A percentile compares a stretch with the other conserved stretches of the same genome.
phyloP scores from a whole-genome alignment of 1,284 basidiomycete genomes.

The Fistulina hepatica region DNA sequence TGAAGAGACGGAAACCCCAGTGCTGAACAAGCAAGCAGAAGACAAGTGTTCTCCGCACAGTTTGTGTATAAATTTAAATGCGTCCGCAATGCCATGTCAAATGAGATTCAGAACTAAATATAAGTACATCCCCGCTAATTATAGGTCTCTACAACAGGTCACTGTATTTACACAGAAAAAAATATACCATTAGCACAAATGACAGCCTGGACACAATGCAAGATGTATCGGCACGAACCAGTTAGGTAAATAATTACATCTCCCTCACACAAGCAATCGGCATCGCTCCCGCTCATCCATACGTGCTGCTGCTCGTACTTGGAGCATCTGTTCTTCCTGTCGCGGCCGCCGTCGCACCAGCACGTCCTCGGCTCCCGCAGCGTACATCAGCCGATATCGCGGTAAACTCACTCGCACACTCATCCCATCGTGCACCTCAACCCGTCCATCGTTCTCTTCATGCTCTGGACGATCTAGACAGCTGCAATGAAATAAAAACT shows the following conservation, averaged over 20 bases:
- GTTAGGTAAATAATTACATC: conserved; percentile 9
- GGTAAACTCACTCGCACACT: conserved; percentile 54
- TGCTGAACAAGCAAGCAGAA: too few relatives aligned
- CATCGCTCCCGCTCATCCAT: conserved; percentile 44
- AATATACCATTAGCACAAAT: too few relatives aligned
- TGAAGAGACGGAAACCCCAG: too few relatives aligned
- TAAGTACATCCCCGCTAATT: too few relatives aligned
- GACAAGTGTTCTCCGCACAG: too few relatives aligned
- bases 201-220: too few relatives aligned
- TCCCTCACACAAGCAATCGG: conserved; percentile 21
- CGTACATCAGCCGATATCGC: conserved; percentile 69
- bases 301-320: conserved; percentile 32
- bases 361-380: conserved; percentile 47
- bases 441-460: conserved; percentile 21
- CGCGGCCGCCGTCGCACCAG: conserved; percentile 28
- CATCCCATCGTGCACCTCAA: conserved; percentile 27
- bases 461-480: conserved; percentile 25
- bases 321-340: conserved; percentile 31
- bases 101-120: too few relatives aligned
- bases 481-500: too few relatives aligned
- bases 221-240: conserved; percentile 8
- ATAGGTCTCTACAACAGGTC: too few relatives aligned
- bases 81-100: too few relatives aligned
- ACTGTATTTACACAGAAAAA: too few relatives aligned
- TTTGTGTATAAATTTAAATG: too few relatives aligned